Conservation (phyloP, 2,329 filamentous ascomycete species). For the Fonsecaea pugnacius region DNA sequence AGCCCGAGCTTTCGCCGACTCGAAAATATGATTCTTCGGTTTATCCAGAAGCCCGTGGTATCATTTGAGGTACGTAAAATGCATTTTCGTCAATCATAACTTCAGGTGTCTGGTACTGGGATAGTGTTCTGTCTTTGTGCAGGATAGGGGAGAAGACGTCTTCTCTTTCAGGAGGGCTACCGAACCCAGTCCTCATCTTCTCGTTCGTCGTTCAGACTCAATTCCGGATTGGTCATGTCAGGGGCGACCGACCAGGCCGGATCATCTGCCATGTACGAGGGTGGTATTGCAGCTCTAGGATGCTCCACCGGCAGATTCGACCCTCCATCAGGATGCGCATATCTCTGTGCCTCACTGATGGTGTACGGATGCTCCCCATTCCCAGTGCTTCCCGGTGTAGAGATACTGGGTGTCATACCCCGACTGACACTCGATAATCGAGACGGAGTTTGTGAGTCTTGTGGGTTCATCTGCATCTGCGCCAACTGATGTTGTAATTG, state of each 20-base stretch:
- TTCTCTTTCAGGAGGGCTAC: constrained; percentile 10
- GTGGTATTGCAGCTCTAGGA: constrained; percentile 16
- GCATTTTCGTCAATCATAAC: constrained; percentile 7
- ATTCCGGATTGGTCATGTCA: constrained; percentile 31
- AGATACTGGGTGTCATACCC: constrained; percentile 34
- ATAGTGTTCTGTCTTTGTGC: not conserved
- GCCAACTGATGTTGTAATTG: constrained; percentile 33
- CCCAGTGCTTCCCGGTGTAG: constrained; percentile 29
- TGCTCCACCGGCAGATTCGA: constrained; percentile 4
- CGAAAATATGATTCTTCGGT: constrained; percentile 1
- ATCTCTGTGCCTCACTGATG: constrained; percentile 35
- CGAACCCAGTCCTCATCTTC: constrained; percentile 38
- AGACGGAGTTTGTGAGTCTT: constrained; percentile 23
- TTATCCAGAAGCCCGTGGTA: constrained; percentile 7
- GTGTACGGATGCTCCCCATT: constrained; percentile 34
- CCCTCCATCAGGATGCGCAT: constrained; percentile 34
- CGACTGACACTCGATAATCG: constrained; percentile 31
- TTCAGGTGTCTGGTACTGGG: constrained; percentile 2
- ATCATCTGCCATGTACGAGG: constrained; percentile 30
- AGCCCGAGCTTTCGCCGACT: constrained; percentile 7
- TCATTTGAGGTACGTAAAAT: constrained; percentile 1
- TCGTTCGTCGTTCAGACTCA: constrained; percentile 34
- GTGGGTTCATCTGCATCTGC: constrained; percentile 29
- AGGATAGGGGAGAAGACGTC: not conserved
- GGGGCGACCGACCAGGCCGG: constrained; percentile 36